These are phyloP conservation scores for Arthrinium phaeospermum DNA, from an alignment of 2,329 filamentous ascomycete species.

Conservation along the genomic window DNA sequence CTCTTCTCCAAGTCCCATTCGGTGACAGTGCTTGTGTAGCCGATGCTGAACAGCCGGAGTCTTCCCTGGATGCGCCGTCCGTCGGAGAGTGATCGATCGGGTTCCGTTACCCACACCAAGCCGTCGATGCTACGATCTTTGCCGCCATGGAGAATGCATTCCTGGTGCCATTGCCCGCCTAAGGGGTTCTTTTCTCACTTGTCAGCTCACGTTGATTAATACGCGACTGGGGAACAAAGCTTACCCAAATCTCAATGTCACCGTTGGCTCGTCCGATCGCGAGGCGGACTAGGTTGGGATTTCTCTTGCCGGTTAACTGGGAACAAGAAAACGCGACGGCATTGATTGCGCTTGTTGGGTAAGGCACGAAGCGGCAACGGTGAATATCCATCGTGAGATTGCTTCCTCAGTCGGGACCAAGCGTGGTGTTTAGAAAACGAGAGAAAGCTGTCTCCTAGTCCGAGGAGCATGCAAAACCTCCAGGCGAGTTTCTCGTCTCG, in stretches of 20 bases:
- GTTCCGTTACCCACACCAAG: slow-evolving; percentile 88
- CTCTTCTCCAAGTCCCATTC: slow-evolving; percentile 92
- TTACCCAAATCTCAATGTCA: slow-evolving; percentile 89
- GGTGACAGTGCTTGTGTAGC: slow-evolving; percentile 88
- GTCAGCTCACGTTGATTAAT: background rate
- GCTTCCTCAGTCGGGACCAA: slow-evolving; percentile 10
- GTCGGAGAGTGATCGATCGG: slow-evolving; percentile 70
- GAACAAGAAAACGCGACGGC: slow-evolving; percentile 91
- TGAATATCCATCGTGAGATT: slow-evolving; percentile 81
- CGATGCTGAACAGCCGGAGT: slow-evolving; percentile 92
- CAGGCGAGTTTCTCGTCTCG: background rate
- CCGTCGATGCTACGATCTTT: slow-evolving; percentile 88
- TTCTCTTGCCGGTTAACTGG: slow-evolving; percentile 52
- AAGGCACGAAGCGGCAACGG: slow-evolving; percentile 94
- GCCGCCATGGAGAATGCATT: slow-evolving; percentile 82
- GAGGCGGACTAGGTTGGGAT: slow-evolving; percentile 70
- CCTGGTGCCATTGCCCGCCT: slow-evolving; percentile 85
- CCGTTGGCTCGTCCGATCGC: slow-evolving; percentile 93
- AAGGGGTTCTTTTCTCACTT: slow-evolving; percentile 64
- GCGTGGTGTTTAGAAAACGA: background rate
- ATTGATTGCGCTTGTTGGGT: slow-evolving; percentile 90
- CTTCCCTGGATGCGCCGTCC: slow-evolving; percentile 70
- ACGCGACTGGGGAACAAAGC: background rate
- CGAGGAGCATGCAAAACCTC: background rate
- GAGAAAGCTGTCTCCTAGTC: background rate